A percentile compares a stretch with the other conserved stretches of the same genome.
Conservation (phyloP, 2,329 filamentous ascomycete genomes). For the Emericellopsis cladophorae region DNA sequence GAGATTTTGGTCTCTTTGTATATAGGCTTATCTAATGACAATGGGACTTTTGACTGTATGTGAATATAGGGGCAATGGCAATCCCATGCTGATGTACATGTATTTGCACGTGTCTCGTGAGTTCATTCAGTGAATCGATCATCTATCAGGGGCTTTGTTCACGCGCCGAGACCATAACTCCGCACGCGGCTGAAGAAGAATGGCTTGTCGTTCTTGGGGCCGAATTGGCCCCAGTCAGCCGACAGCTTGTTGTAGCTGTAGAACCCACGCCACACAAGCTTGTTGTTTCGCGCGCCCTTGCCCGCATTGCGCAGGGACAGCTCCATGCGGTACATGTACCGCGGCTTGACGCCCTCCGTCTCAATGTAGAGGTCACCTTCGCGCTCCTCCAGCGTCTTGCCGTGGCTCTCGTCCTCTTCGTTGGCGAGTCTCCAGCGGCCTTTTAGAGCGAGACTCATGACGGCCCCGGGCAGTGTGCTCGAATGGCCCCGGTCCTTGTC, state of each 20-base stretch:
- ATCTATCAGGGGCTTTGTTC: background rate
- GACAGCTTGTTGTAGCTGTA: conserved; percentile 85
- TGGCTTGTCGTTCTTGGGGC: conserved; percentile 47
- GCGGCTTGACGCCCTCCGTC: conserved; percentile 65
- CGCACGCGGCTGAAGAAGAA: conserved; percentile 56
- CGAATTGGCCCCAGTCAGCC: conserved; percentile 82
- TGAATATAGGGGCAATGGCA: background rate
- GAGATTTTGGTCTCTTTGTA: background rate
- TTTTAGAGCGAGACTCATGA: conserved; percentile 58
- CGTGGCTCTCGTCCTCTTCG: conserved; percentile 15
- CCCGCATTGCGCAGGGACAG: conserved; percentile 55
- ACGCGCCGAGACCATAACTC: conserved; percentile 43
- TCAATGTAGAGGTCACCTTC: conserved; percentile 67
- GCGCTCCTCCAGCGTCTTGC: conserved; percentile 7
- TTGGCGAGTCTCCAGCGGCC: conserved; percentile 39
- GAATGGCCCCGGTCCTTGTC: conserved; percentile 8
- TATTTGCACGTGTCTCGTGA: background rate
- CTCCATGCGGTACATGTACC: conserved; percentile 80
- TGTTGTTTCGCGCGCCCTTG: conserved; percentile 63
- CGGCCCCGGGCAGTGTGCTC: conserved; percentile 22
- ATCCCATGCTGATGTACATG: background rate
- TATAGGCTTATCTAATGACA: too few species aligned
- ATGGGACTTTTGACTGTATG: background rate
- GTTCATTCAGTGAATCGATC: background rate
- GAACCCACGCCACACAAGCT: conserved; percentile 77